Base-by-base conservation (phyloP, 2,329 filamentous ascomycete genomes). In the Calonectria leucothoes region DNA sequence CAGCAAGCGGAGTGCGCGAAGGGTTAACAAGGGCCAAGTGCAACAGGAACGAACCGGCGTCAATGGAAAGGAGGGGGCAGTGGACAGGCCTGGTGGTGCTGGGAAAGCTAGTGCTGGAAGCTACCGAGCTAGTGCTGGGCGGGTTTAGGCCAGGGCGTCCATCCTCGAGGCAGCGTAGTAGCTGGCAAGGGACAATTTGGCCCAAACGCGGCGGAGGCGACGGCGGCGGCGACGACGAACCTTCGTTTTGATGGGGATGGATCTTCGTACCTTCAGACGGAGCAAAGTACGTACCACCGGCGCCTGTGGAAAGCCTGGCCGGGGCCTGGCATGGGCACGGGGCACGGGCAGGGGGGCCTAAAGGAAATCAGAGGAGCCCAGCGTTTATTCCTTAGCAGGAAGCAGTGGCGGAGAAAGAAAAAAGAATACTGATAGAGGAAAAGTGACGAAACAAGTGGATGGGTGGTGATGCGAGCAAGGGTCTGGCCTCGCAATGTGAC, bases 261-360 rank as follows among this genome's bases (percentile, higher is more conserved):
- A 79, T 75, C 75, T 75, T 73, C 75, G 55, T 39, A 52, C 42
- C 8, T 66, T 25, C 31, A n/a, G 66, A 74, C 64, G 29, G 39
- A 42, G 64, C 39, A 71, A 64, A 52, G 72, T 68, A 70, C 74
- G 66, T 75, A 67, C 63, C 72, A 52, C 57, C 39, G 59, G 25
- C 57, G 39, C 37, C 57, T 73, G 70, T 72, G 59, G 39, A 33
- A 64, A 64, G 25, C 59, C 59, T 48, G 39, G 39, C 59, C 17
- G 25, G 37, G 27, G 37, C 25, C 29, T 64, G 59, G 27, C 59
- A 4, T 39, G 55, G 55, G 55, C 55, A 61, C 55, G 55, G 33
- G 55, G 55, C 35, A 29, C 35, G 20, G 55, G n/a, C 20, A 37
- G 33, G 55, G 57, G 57, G 37, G 59, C 23, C 23, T 7, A 27